phyloP scores from a whole-genome alignment of 306 rosid species.

The Betula pendula region DNA sequence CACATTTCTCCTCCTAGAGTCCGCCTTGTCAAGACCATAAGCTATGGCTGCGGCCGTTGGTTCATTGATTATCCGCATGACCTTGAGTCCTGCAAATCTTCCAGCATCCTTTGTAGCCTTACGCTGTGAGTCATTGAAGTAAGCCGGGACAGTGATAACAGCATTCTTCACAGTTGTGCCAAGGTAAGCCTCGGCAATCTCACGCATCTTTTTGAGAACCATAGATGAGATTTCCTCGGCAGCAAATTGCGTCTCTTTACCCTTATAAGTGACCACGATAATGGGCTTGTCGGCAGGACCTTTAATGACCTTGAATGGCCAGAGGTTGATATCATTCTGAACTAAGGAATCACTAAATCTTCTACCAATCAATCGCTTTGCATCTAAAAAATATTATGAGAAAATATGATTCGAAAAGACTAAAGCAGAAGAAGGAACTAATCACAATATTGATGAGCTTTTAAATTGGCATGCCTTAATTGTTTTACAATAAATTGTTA shows the following conservation, averaged over 20 bases:
- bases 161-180: too few species aligned
- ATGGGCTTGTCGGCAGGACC: neutral
- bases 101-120: neutral
- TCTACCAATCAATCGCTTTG: conserved; percentile 13
- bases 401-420: neutral
- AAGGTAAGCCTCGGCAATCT: neutral
- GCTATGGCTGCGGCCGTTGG: neutral
- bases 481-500: too few species aligned
- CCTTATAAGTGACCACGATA: neutral
- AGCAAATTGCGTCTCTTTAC: neutral
- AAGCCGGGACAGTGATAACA: too few species aligned
- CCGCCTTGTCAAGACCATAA: neutral
- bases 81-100: neutral
- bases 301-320: conserved; percentile 13
- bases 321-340: neutral
- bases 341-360: neutral
- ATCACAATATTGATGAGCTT: too few species aligned
- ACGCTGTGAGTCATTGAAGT: too few species aligned
- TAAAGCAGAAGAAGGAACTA: neutral
- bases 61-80: neutral
- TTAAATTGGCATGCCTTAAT: too few species aligned
- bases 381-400: neutral
- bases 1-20: neutral
- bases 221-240: conserved; percentile 18
- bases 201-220: neutral